Evolutionary conservation across 129 eudicot genomes (phyloP), one percentile per base, ranked within the genome.

Genomic region (Tanacetum coccineum): DNA sequence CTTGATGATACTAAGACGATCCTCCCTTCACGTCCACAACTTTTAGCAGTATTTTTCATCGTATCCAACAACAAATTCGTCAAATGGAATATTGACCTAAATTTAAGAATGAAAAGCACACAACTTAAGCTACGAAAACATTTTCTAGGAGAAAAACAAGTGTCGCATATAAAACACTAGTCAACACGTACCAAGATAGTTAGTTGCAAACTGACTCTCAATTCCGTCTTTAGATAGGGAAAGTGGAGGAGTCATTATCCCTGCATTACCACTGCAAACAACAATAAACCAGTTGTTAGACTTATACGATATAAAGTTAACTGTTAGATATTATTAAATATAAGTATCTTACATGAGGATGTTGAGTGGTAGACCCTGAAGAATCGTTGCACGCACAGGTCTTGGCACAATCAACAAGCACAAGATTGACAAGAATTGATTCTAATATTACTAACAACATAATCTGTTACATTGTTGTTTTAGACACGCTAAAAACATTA

Each of bases 31-130:
- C 13, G 69, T 13, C 71, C 72, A 72, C 95, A 79, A 20, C 79
- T 79, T 15, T 56, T 67, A 21, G 89, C 86, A n/a, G 99, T 88
- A 8, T 18, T 86, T 81, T 86, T 93, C 96, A 93, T 89, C 13
- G 84, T 86, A 26, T 93, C 92, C 84, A 89, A 70, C 75, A 93
- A 60, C 59, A 89, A 82, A 75, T 89, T 87, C 59, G 96, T 87
- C 87, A 93, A 73, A 76, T 78, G 84, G 70, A 93, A n/a, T n/a
- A 93, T 76, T 93, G 96, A 61, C 99, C 98, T 92, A 66, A 11
- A 72, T 71, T 17, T 30, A 63, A 46, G 30, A 64, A 70, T 5
- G 20, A 70, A 55, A 70, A 40, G n/a, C n/a, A n/a, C n/a, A n/a
- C n/a, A n/a, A n/a, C n/a, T n/a, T 17, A 12, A 19, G 10, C 19